A percentile compares a stretch with the other conserved stretches of the same genome.
phyloP scores from a whole-genome alignment of 208 protist genomes.

The Crithidia expoeki region DNA sequence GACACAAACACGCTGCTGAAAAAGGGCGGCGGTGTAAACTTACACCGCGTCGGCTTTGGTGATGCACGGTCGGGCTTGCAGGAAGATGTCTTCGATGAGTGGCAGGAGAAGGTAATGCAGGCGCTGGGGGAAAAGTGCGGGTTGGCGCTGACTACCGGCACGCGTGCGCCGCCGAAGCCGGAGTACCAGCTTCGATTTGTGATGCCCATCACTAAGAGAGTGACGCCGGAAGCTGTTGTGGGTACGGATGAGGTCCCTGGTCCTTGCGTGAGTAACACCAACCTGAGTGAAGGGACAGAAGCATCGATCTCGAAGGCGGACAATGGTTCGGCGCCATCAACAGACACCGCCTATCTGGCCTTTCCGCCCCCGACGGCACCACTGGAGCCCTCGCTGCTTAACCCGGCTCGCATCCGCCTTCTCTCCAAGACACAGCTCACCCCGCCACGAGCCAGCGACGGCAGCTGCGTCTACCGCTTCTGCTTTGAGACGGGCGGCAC shows the following conservation, averaged over 20 bases:
- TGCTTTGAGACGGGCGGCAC: conserved; percentile 37
- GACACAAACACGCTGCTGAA: conserved; percentile 54
- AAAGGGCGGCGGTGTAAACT: conserved; percentile 55
- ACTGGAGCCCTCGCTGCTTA: conserved; percentile 59
- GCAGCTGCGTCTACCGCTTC: conserved; percentile 62
- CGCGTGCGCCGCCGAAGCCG: conserved; percentile 43
- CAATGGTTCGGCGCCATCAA: not conserved
- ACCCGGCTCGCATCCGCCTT: conserved; percentile 51
- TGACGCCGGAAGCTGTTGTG: not conserved
- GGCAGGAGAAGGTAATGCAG: conserved; percentile 58
- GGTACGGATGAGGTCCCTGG: not conserved
- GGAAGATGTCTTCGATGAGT: conserved; percentile 80
- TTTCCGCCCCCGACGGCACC: conserved; percentile 56
- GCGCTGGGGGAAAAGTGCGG: conserved; percentile 46
- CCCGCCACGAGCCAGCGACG: conserved; percentile 43
- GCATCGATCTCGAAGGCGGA: not conserved
- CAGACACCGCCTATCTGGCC: conserved; percentile 12
- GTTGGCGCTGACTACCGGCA: conserved; percentile 28
- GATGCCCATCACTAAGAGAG: not conserved
- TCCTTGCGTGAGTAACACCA: not conserved
- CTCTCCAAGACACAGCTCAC: conserved; percentile 46
- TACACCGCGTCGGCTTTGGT: conserved; percentile 63
- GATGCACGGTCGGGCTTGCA: conserved; percentile 55
- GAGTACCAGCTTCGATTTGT: conserved; percentile 43
- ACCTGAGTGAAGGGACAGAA: not conserved